These are phyloP conservation scores for Calvatia gigantea DNA, from an alignment of 768 basidiomycete species.

Conservation along the genomic window DNA sequence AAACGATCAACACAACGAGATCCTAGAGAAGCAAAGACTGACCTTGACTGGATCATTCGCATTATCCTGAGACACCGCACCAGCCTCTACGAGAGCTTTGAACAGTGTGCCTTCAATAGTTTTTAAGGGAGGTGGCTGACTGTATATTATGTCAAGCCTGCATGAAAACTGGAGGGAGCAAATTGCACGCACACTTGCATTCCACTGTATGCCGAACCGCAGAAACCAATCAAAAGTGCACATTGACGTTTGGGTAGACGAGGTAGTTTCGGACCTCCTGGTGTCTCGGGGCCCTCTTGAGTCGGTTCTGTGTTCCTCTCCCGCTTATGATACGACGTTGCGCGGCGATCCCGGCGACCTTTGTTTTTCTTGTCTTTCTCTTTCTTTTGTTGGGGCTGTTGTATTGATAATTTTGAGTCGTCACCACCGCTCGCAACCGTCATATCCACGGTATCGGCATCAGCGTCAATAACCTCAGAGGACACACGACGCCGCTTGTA, in stretches of 20 bases:
- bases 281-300: conserved; percentile 18
- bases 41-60: conserved; percentile 89
- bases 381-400: conserved; percentile 28
- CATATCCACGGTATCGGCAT: background rate
- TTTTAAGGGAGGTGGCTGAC: conserved; percentile 61
- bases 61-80: conserved; percentile 94
- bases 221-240: conserved; percentile 85
- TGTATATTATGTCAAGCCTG: conserved; percentile 22
- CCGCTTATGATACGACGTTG: conserved; percentile 35
- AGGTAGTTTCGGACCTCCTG: conserved; percentile 39
- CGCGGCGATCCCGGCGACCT: conserved; percentile 43
- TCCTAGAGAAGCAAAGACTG: background rate
- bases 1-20: background rate
- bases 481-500: conserved; percentile 6
- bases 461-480: background rate
- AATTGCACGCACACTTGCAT: conserved; percentile 84
- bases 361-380: conserved; percentile 22
- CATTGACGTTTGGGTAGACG: conserved; percentile 82
- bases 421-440: background rate
- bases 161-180: background rate
- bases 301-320: conserved; percentile 18
- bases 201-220: conserved; percentile 87
- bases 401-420: too few relatives aligned
- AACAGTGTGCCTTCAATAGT: conserved; percentile 94
- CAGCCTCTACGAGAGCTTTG: conserved; percentile 81